Percentiles rank a stretch among this genome's conserved stretches.
Evolutionary conservation across 192 early-diverging fungal species (phyloP).

Genomic region (Backusella circina): DNA sequence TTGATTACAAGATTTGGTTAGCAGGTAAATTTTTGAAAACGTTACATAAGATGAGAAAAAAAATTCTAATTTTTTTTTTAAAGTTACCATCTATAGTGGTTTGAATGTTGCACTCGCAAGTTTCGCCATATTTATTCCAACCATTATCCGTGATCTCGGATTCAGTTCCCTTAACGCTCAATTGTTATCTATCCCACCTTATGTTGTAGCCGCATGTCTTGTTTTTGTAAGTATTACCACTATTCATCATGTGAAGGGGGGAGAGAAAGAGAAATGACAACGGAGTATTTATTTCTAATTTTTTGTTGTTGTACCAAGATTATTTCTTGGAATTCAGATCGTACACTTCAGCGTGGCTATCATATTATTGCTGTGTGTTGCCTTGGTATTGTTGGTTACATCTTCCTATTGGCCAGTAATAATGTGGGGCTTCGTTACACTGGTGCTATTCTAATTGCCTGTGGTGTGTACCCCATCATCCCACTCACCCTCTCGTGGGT

Average conservation of each 20-base stretch:
- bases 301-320: background rate
- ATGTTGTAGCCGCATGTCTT: slow-evolving; percentile 26
- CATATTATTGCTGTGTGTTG: slow-evolving; percentile 33
- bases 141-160: slow-evolving; percentile 42
- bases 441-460: slow-evolving; percentile 28
- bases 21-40: slow-evolving; percentile 5
- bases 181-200: slow-evolving; percentile 12
- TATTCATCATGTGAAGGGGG: background rate
- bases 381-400: slow-evolving; percentile 38
- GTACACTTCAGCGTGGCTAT: slow-evolving; percentile 39
- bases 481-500: slow-evolving; percentile 49
- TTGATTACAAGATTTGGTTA: slow-evolving; percentile 30
- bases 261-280: background rate
- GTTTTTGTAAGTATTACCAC: slow-evolving; percentile 26
- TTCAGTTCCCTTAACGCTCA: slow-evolving; percentile 15
- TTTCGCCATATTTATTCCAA: slow-evolving; percentile 46
- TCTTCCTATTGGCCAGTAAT: slow-evolving; percentile 39
- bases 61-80: slow-evolving; percentile 4
- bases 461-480: slow-evolving; percentile 42
- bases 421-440: slow-evolving; percentile 27
- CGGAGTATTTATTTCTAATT: background rate
- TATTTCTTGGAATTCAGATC: slow-evolving; percentile 48
- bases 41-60: background rate
- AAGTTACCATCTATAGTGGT: slow-evolving; percentile 28
- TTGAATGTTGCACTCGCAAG: slow-evolving; percentile 51